A percentile compares a stretch with the other conserved stretches of the same genome.
These are phyloP conservation scores for Colletotrichum sp. DNA, from an alignment of 2,329 filamentous ascomycete genomes.

Conservation along the genomic window DNA sequence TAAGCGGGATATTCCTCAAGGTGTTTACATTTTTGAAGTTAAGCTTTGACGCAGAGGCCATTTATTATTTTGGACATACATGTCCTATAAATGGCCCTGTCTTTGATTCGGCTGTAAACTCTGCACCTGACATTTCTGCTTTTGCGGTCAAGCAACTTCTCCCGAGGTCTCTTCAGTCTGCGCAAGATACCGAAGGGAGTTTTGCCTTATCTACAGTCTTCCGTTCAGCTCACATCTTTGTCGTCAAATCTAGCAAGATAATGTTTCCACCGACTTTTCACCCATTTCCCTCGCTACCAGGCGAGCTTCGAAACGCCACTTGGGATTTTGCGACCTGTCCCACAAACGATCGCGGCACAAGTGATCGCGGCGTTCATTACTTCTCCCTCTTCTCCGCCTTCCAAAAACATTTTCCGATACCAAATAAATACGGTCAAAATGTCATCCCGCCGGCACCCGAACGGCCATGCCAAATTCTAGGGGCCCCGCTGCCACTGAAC, in stretches of 20 bases:
- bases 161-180: too few relatives aligned
- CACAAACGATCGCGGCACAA: too few relatives aligned
- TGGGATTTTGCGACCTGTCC: too few relatives aligned
- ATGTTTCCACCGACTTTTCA: neutral
- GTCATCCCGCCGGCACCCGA: too few relatives aligned
- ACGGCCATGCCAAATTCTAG: too few relatives aligned
- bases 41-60: accelerated
- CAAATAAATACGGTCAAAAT: too few relatives aligned
- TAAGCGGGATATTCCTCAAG: neutral
- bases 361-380: too few relatives aligned
- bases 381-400: too few relatives aligned
- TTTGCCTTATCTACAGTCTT: too few relatives aligned
- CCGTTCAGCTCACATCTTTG: accelerated
- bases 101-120: neutral
- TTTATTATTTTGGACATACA: neutral
- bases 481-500: accelerated
- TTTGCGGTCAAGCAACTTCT: accelerated
- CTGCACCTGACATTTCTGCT: neutral
- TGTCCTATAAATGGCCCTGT: accelerated
- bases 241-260: neutral
- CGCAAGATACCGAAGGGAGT: too few relatives aligned
- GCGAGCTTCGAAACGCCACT: too few relatives aligned
- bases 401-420: accelerated
- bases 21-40: neutral
- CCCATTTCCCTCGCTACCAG: neutral